Conservation (phyloP, 2,329 filamentous ascomycete genomes). For the Septoria linicola region DNA sequence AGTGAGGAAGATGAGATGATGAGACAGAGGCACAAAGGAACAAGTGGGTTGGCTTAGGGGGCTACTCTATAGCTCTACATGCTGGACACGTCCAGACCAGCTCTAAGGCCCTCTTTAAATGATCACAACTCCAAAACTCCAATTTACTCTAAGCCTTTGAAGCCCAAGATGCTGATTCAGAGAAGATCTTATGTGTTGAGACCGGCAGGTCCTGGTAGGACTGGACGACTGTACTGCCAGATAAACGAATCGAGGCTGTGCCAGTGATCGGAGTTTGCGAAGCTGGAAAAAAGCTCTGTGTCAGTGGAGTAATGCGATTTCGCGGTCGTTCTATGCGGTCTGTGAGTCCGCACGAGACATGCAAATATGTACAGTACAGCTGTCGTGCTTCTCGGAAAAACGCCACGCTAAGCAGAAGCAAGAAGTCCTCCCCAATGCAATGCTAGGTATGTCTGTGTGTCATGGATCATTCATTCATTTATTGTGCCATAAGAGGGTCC, state of each 20-base stretch:
- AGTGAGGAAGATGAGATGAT: not conserved
- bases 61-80: not conserved
- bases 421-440: not conserved
- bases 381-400: not conserved
- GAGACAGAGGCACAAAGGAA: no score
- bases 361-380: conserved; percentile 7
- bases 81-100: not conserved
- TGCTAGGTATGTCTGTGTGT: not conserved
- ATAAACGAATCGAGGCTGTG: conserved; percentile 28
- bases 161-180: not conserved
- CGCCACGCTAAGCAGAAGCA: no score
- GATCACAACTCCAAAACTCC: not conserved
- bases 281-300: conserved; percentile 22
- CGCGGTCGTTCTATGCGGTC: no score
- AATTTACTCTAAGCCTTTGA: not conserved
- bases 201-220: conserved; percentile 23
- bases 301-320: conserved; percentile 21
- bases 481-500: conserved; percentile 86
- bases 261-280: conserved; percentile 33
- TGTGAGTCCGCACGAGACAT: not conserved
- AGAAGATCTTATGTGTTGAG: conserved; percentile 8
- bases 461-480: conserved; percentile 36
- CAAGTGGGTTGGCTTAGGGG: no score
- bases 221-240: conserved; percentile 26
- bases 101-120: no score